Conservation (phyloP, 805 yeast genomes). For the Candida saitoana region DNA sequence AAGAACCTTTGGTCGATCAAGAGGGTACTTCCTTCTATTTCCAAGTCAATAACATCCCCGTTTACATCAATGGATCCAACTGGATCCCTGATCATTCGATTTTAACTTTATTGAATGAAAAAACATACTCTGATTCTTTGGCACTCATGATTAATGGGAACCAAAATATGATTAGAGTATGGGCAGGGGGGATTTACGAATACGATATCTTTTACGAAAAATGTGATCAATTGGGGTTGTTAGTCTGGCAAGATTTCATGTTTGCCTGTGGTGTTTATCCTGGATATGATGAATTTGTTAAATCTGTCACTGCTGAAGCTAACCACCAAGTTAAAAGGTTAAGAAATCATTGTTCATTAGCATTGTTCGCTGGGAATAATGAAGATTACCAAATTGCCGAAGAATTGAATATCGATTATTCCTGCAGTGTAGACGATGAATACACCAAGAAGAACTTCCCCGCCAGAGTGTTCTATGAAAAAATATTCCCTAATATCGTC, state of each 20-base stretch:
- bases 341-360: conserved; percentile 38
- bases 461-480: conserved; percentile 42
- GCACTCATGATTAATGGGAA: conserved; percentile 32
- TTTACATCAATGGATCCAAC: conserved; percentile 39
- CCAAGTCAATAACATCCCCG: conserved; percentile 35
- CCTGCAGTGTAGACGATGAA: conserved; percentile 13
- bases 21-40: conserved; percentile 42
- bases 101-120: conserved; percentile 23
- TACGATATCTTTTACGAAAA: conserved; percentile 37
- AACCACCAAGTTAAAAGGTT: conserved; percentile 37
- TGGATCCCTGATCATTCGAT: conserved; percentile 50
- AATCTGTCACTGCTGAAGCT: conserved; percentile 34
- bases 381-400: conserved; percentile 48
- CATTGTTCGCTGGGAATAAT: conserved; percentile 43
- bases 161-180: conserved; percentile 44
- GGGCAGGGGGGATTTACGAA: conserved; percentile 52
- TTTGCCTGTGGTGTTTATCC: conserved; percentile 58
- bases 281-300: conserved; percentile 31
- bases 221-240: conserved; percentile 41
- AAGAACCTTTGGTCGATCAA: conserved; percentile 24
- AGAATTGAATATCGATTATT: conserved; percentile 20
- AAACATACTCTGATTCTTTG: conserved; percentile 38
- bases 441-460: conserved; percentile 38
- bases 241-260: conserved; percentile 57
- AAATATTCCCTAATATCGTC: conserved; percentile 33